Evolutionary conservation across 2,329 filamentous ascomycete genomes (phyloP), one percentile per base, ranked within the genome.

Genomic region (Fusarium sp.): DNA sequence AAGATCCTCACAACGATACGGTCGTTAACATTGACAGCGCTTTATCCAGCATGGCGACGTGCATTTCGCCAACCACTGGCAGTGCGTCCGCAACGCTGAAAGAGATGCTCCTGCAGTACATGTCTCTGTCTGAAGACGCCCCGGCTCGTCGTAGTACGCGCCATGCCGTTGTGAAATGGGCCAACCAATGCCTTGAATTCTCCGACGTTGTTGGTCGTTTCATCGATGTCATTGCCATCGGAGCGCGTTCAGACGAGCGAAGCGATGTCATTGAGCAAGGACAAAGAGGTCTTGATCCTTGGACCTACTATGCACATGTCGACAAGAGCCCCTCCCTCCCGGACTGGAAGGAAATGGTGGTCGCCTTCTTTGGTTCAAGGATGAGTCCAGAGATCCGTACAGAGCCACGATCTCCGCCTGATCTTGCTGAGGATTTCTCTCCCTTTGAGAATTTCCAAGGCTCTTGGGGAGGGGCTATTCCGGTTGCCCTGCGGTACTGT

Each of bases 261-360:
- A 93, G 92, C 69, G 96, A 98, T 79, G 91, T 98, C 4, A 84
- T 94, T 1, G 96, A 99, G 80, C 96, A 98, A 83, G 96, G 95
- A 2, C 92, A 91, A 70, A 95, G 94, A 81, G 96, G 96, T 1
- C 87, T 98, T 5, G 94, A 98, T 77, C 89, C 90, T 14, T 89
- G 87, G 87, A 88, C 85, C 0, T 85, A 86, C 68, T 83, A 83
- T 62, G 83, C 84, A 24, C 85, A 88, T 45, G 83, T 85, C 45
- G 84, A 82, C n/a, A 78, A 78, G 38, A 82, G 82, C 45, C 80
- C 83, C 4, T 50, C 80, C 67, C 61, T 88, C 18, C 90, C 87
- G 2, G 83, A 87, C 69, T 91, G 87, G 90, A 83, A 79, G 58
- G 83, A 85, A 67, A 85, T 88, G 84, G 84, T 85, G 10, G 80